A percentile compares a stretch with the other conserved stretches of the same genome.
phyloP scores from a whole-genome alignment of 2,329 filamentous ascomycete genomes.

The Cryphonectria carpinicola region DNA sequence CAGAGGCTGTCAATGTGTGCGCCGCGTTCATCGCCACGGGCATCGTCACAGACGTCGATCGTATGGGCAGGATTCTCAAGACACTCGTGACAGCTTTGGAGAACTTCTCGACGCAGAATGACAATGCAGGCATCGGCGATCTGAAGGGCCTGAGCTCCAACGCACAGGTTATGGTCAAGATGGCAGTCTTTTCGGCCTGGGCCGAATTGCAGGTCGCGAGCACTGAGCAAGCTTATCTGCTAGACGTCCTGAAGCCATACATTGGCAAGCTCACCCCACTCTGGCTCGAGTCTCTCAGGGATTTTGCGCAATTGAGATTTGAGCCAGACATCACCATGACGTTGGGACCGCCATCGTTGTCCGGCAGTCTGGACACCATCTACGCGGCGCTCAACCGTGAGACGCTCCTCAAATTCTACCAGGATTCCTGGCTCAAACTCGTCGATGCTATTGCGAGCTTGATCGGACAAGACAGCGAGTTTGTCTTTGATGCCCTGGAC shows the following conservation, averaged over 20 bases:
- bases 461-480: conserved; percentile 96
- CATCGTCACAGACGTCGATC: conserved; percentile 94
- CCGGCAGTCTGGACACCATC: conserved; percentile 87
- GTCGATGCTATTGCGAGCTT: conserved; percentile 97
- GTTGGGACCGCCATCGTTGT: conserved; percentile 77
- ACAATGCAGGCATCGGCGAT: conserved; percentile 88
- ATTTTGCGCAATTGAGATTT: conserved; percentile 87
- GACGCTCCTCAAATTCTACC: conserved; percentile 92
- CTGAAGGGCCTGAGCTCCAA: conserved; percentile 92
- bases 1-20: conserved; percentile 95
- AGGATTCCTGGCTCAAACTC: conserved; percentile 94
- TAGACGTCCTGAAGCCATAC: conserved; percentile 86
- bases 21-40: conserved; percentile 97
- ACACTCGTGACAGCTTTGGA: conserved; percentile 88
- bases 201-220: conserved; percentile 96
- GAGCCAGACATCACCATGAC: conserved; percentile 97
- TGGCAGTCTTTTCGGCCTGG: conserved; percentile 96
- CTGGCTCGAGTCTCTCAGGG: conserved; percentile 90
- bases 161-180: conserved; percentile 97
- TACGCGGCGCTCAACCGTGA: conserved; percentile 95
- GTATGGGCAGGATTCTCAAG: conserved; percentile 98
- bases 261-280: conserved; percentile 88
- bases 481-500: conserved; percentile 95
- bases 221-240: conserved; percentile 85
- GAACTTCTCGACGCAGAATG: conserved; percentile 82